A percentile compares a stretch with the other conserved stretches of the same genome.
Conservation (phyloP, 2,329 filamentous ascomycete species). For the Neofusicoccum sp. region DNA sequence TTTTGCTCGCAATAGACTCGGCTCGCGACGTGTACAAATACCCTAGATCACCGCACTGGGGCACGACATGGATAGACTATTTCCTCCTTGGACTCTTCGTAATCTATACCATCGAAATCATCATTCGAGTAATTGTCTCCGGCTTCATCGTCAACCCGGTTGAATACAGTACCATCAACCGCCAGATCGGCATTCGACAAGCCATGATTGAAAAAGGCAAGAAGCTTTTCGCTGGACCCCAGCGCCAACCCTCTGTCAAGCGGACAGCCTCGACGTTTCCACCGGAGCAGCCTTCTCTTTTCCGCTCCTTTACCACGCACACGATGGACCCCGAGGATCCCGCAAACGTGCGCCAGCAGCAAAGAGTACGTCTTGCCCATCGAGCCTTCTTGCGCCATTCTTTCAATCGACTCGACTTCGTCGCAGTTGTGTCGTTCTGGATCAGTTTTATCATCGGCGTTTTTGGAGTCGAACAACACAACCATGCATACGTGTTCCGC, state of each 20-base stretch:
- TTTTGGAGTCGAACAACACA: slow-evolving; percentile 63
- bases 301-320: slow-evolving; percentile 72
- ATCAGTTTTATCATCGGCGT: slow-evolving; percentile 76
- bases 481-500: slow-evolving; percentile 84
- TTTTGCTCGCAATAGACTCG: slow-evolving; percentile 84
- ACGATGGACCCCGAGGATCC: slow-evolving; percentile 58
- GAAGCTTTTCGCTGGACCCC: slow-evolving; percentile 71
- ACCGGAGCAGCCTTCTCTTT: slow-evolving; percentile 61
- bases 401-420: slow-evolving; percentile 92
- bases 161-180: slow-evolving; percentile 89
- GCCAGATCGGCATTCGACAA: slow-evolving; percentile 69
- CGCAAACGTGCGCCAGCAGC: slow-evolving; percentile 69
- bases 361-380: slow-evolving; percentile 80
- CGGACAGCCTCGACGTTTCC: slow-evolving; percentile 40
- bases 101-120: slow-evolving; percentile 84
- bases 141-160: slow-evolving; percentile 86
- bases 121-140: slow-evolving; percentile 84
- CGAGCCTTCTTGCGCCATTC: slow-evolving; percentile 91
- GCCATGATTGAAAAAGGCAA: slow-evolving; percentile 74
- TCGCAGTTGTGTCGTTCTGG: slow-evolving; percentile 95
- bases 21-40: slow-evolving; percentile 66
- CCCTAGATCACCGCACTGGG: slow-evolving; percentile 64
- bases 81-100: slow-evolving; percentile 79
- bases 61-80: slow-evolving; percentile 69
- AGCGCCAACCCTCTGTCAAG: slow-evolving; percentile 68